Evolutionary conservation across 768 basidiomycete species (phyloP), one percentile per base, ranked within the genome.

Genomic region (Auricularia heimuer): DNA sequence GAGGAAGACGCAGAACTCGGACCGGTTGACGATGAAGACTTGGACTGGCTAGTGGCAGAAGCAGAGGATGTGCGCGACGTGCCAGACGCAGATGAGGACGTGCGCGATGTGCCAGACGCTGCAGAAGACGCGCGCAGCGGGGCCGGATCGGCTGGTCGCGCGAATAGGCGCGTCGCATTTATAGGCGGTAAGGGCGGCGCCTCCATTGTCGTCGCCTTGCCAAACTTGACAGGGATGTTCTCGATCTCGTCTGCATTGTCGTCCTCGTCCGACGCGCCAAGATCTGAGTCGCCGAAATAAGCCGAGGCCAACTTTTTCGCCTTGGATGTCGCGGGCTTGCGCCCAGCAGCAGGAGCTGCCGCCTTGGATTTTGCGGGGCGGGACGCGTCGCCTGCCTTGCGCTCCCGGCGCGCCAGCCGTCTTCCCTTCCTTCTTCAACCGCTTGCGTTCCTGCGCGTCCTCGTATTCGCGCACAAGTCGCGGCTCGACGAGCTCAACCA

Each of bases 401-500:
- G 47, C 47, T 51, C 10, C 18, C 21, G 47, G 47, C 65, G 51
- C 64, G 54, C 54, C 39, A 14, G 39, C 39, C 35, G 29, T 66
- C 65, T 71, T 71, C 45, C 64, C 68, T 51, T 54, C 63, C 70
- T 85, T 83, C 73, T 84, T 85, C 45, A 73, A 76, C 45, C 73
- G 72, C 68, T 85, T 90, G 65, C 72, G 74, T 65, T 78, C 77
- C 67, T 79, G 74, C 16, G 70, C 68, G 11, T 77, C 80, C 65
- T 90, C 84, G 67, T 81, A 94, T 18, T 80, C 80, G 54, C 81
- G 75, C 3, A 88, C 87, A 29, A 95, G 71, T 3, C 75, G 74
- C 8, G 91, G 89, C 66, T 85, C 87, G 2, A 83, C 90, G 37
- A 85, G 73, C 12, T 78, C 75, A 11, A 94, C 82, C 80, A 96